Conservation (phyloP, 345 rosid genomes). For the Aegle marmelos region DNA sequence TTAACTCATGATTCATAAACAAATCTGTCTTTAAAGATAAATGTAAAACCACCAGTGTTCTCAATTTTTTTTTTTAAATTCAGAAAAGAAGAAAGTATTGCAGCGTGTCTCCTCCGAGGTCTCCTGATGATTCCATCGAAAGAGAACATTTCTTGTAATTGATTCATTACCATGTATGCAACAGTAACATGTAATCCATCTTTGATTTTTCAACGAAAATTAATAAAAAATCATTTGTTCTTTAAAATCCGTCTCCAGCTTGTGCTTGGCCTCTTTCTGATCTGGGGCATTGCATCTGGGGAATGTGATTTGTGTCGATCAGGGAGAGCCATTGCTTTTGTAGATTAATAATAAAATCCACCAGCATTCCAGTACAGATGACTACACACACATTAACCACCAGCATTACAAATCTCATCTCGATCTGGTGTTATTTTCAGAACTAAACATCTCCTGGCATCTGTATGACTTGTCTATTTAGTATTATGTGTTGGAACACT, state of each 20-base stretch:
- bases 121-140: not conserved
- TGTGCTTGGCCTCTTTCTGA: not conserved
- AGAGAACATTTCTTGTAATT: not conserved
- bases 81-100: too few relatives aligned
- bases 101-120: too few relatives aligned
- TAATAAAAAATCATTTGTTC: not conserved
- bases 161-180: not conserved
- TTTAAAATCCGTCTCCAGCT: not conserved
- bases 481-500: slow-evolving; percentile 94
- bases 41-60: not conserved
- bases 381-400: too few relatives aligned
- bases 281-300: not conserved
- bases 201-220: not conserved
- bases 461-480: slow-evolving; percentile 26
- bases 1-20: not conserved
- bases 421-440: slow-evolving; percentile 3
- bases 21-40: not conserved
- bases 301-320: too few relatives aligned
- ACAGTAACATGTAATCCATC: not conserved
- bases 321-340: too few relatives aligned
- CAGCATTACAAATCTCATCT: not conserved
- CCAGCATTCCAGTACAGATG: not conserved
- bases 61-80: not conserved
- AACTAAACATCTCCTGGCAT: not conserved
- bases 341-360: not conserved